Evolutionary conservation across 176 grass and related monocot genomes (phyloP), one percentile per base, ranked within the genome.

Genomic region (Alopecurus myosuroides): DNA sequence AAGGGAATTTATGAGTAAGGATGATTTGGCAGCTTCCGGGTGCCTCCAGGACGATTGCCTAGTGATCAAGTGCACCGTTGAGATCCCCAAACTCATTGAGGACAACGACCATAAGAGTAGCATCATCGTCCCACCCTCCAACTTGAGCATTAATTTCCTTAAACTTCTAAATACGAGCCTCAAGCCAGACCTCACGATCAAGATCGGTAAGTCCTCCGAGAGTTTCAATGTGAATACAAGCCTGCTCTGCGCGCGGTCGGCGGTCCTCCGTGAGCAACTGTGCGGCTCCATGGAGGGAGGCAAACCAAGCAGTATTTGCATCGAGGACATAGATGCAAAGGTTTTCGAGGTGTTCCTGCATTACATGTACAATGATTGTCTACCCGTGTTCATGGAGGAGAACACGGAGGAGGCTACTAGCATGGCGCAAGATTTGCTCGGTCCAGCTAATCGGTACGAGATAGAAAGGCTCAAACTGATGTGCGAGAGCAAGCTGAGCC

Each of bases 311-410:
- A 17, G 30, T 9, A 28, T 80, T 29, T 25, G 23, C n/a, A n/a
- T 86, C 10, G 17, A 40, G 8, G 84, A 46, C 12, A 30, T 86
- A 33, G 29, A 70, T 13, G 18, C 84, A 2, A 39, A 22, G 36
- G 41, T 46, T 17, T 90, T 90, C 23, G 37, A 86, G 57, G 69
- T 19, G n/a, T 11, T 90, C 49, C 62, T 83, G 4, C 58, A 82
- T 69, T 90, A 76, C 84, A 25, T 86, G 30, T 39, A 69, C 79
- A 81, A 44, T 5, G 84, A 69, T 69, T 22, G 65, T 39, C 65
- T 69, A 22, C 65, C 65, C 0, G 65, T 9, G 35, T 69, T 11
- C 34, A n/a, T 42, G 67, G 37, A 70, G 36, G 22, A 70, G 67
- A 4, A 22, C 0, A 55, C n/a, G 14, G 31, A 74, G 25, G 81